A percentile compares a stretch with the other conserved stretches of the same genome.
Conservation (phyloP, 768 basidiomycete genomes). For the Agaricus subrufescens region DNA sequence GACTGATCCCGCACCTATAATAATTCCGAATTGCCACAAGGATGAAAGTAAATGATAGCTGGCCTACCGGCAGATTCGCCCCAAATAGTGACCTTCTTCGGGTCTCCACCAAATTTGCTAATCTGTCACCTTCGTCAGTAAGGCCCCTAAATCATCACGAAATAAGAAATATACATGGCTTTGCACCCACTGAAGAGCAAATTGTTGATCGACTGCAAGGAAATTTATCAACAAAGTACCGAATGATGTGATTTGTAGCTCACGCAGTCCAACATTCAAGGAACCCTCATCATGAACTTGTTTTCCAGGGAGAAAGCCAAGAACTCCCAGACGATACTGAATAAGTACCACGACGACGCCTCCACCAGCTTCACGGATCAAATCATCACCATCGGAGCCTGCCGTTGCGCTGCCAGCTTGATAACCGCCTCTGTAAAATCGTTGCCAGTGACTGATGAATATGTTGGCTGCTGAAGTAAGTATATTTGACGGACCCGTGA, state of each 20-base stretch:
- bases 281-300: constrained; percentile 36
- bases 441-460: not conserved
- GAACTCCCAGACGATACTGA: constrained; percentile 41
- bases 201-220: constrained; percentile 37
- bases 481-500: constrained; percentile 27
- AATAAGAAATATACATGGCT: constrained; percentile 23
- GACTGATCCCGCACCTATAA: constrained; percentile 41
- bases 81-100: constrained; percentile 37
- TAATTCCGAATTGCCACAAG: not conserved
- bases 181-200: constrained; percentile 40
- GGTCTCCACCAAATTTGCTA: constrained; percentile 37
- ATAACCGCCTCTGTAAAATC: constrained; percentile 8
- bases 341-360: constrained; percentile 35
- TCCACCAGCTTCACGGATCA: constrained; percentile 29
- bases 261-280: constrained; percentile 46
- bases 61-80: constrained; percentile 28
- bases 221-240: not conserved
- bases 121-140: constrained; percentile 22
- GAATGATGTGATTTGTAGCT: constrained; percentile 11
- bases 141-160: not conserved
- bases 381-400: constrained; percentile 27
- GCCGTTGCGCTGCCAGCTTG: not conserved
- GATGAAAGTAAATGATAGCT: too few relatives aligned
- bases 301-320: constrained; percentile 42
- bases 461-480: not conserved